Percentiles rank a stretch among this genome's conserved stretches.
phyloP scores from a whole-genome alignment of 495 filamentous ascomycete genomes.

The Chaetomidium leptoderma region DNA sequence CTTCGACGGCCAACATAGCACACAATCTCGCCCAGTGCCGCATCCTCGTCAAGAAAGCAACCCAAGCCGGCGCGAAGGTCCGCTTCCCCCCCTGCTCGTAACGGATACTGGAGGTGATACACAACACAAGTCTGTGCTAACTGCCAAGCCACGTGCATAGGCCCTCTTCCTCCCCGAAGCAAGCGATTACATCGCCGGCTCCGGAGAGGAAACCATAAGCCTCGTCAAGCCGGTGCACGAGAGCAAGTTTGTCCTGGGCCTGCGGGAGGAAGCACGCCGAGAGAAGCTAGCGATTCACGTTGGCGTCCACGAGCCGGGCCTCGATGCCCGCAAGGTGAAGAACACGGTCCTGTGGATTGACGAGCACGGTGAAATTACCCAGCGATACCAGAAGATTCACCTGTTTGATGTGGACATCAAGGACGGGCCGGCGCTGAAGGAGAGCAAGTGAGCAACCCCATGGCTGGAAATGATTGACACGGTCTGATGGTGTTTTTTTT shows the following conservation, averaged over 20 bases:
- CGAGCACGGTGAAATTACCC: constrained; percentile 35
- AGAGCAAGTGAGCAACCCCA: constrained; percentile 22
- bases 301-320: constrained; percentile 60
- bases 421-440: constrained; percentile 27
- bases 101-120: too few relatives aligned
- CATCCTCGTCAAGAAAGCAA: constrained; percentile 65
- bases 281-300: constrained; percentile 71
- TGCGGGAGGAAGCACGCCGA: constrained; percentile 60
- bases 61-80: constrained; percentile 71
- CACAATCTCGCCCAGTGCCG: constrained; percentile 76
- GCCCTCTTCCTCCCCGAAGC: constrained; percentile 91
- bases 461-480: too few relatives aligned
- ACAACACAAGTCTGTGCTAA: too few relatives aligned
- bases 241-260: constrained; percentile 64
- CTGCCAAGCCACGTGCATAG: constrained; percentile 45
- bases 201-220: constrained; percentile 59
- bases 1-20: constrained; percentile 72
- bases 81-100: too few relatives aligned
- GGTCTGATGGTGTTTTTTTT: constrained; percentile 21
- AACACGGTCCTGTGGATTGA: constrained; percentile 49
- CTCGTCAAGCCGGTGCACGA: constrained; percentile 54
- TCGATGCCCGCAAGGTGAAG: constrained; percentile 33
- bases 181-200: constrained; percentile 75
- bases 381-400: constrained; percentile 55
- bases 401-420: constrained; percentile 43